Conservation (phyloP, 1,284 basidiomycete genomes). For the Termitomyces sp. region DNA sequence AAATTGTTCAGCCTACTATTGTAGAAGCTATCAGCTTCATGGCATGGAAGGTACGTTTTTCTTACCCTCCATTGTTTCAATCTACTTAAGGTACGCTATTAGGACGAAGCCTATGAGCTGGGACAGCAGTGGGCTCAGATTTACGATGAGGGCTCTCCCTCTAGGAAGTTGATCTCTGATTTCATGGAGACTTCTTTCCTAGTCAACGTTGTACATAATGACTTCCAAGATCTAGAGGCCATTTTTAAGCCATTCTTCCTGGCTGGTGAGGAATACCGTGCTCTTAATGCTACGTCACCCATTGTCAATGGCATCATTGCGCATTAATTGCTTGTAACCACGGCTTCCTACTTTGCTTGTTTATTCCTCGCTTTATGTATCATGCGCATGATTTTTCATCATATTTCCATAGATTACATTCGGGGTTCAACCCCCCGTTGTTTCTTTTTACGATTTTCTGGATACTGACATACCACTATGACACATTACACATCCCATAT, state of each 20-base stretch:
- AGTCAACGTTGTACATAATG: constrained; percentile 97
- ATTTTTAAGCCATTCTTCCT: constrained; percentile 88
- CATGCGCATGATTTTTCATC: constrained; percentile 9
- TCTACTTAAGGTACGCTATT: constrained; percentile 1
- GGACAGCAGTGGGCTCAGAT: constrained; percentile 91
- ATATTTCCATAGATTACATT: constrained; percentile 19
- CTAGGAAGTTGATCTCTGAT: constrained; percentile 71
- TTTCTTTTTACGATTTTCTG: constrained; percentile 40
- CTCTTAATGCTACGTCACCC: constrained; percentile 30
- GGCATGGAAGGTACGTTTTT: constrained; percentile 81
- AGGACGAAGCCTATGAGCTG: constrained; percentile 97
- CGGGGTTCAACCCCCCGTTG: constrained; percentile 72
- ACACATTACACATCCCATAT: constrained; percentile 20
- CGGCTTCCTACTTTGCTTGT: constrained; percentile 7
- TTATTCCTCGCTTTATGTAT: constrained; percentile 15
- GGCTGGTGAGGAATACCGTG: constrained; percentile 57
- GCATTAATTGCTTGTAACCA: constrained; percentile 5
- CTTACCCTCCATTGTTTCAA: background rate
- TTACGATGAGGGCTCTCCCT: constrained; percentile 76
- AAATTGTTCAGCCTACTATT: constrained; percentile 97
- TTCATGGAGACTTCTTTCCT: constrained; percentile 84
- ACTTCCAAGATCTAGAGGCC: constrained; percentile 80
- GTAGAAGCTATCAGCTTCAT: constrained; percentile 97
- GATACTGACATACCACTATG: constrained; percentile 23
- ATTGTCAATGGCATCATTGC: constrained; percentile 26